Conservation (phyloP, 2,329 filamentous ascomycete genomes). For the Ceratocystis destructans region DNA sequence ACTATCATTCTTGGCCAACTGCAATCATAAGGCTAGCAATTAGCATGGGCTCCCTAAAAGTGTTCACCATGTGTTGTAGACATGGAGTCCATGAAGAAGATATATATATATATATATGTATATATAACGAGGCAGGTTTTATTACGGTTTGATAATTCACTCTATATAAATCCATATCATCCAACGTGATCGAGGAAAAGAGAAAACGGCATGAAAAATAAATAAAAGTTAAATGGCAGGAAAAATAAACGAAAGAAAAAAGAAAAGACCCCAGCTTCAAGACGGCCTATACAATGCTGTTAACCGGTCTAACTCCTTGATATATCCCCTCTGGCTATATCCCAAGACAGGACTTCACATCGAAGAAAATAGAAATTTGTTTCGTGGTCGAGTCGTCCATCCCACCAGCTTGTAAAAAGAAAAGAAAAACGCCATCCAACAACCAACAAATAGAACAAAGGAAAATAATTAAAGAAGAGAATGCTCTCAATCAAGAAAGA, state of each 20-base stretch:
- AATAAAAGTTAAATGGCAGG: background rate
- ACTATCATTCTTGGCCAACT: no score
- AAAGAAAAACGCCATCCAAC: background rate
- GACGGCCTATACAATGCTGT: background rate
- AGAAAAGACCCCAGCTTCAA: background rate
- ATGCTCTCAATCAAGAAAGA: no score
- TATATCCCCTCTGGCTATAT: no score
- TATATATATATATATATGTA: background rate
- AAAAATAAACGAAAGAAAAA: background rate
- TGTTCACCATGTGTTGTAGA: no score
- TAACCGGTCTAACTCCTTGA: no score
- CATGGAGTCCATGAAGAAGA: background rate
- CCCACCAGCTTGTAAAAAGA: background rate
- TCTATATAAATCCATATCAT: background rate
- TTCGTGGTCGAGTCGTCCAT: background rate
- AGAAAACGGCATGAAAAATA: background rate
- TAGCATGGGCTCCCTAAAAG: no score
- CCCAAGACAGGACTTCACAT: no score
- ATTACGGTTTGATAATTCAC: background rate
- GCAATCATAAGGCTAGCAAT: no score
- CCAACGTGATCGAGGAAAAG: constrained; percentile 9
- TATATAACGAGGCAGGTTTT: background rate
- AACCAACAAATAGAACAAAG: background rate
- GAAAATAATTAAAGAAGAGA: background rate
- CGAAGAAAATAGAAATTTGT: no score